Evolutionary conservation across 371 early-diverging fungal genomes (phyloP), one percentile per base, ranked within the genome.

Genomic region (Thermomucor indicae-seudaticae): DNA sequence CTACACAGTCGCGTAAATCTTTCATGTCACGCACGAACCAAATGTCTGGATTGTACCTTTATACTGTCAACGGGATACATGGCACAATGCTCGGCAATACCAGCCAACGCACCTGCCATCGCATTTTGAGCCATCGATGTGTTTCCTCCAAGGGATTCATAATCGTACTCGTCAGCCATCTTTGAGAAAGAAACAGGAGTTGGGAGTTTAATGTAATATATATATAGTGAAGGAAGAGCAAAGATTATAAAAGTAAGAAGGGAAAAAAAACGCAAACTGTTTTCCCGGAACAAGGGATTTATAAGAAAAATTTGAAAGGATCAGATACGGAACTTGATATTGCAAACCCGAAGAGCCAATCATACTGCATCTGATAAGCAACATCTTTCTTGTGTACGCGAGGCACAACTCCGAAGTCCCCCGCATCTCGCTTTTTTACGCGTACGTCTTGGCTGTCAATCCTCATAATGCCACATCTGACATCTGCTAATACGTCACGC

Each of bases 41-140:
- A 6, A 22, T 23, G 11, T n/a, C 23, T 31, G 25, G 16, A 24
- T 30, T 43, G 27, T 77, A 89, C 92, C 88, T 97, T 97, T 63
- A 96, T 88, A 54, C 85, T 82, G 60, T 97, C 98, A 31, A 96
- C 75, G 8, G 98, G 98, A 74, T 90, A 95, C 90, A 93, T 93
- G 48, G 94, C 82, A 43, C 89, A 83, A 64, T 97, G 98, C 66
- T 97, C 98, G 31, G 92, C 90, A 55, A 96, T 93, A 55, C 98
- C 98, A 20, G 98, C 98, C 14, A 94, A 75, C 3, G 96, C 96
- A 28, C 98, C 98, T 4, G 97, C 97, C 37, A 89, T 58, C 49
- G 94, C 69, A 62, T 95, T 91, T 43, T 89, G 85, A 16, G 80
- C 60, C 54, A 93, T 72, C 12, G 87, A 71, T 1, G 91, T 73